These are phyloP conservation scores for Paragyromitra xinjiangensis DNA, from an alignment of 495 filamentous ascomycete species.

Conservation along the genomic window DNA sequence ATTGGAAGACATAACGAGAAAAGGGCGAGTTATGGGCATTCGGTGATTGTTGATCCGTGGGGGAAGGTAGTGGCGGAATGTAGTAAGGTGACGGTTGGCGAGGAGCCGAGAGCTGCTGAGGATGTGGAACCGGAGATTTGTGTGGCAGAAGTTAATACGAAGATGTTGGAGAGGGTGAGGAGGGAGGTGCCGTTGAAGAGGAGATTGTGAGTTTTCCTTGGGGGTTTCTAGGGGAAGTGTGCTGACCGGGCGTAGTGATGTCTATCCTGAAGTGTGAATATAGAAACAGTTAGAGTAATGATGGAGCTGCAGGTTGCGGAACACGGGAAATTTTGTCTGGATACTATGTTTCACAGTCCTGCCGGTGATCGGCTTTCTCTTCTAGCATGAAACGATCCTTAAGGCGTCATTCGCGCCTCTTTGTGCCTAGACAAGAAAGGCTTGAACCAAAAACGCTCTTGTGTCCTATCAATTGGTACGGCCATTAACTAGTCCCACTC, in stretches of 20 bases:
- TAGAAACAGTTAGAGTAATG: neutral
- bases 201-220: slow-evolving; percentile 57
- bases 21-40: slow-evolving; percentile 84
- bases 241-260: slow-evolving; percentile 34
- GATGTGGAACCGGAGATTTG: slow-evolving; percentile 63
- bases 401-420: too few species aligned
- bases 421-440: too few species aligned
- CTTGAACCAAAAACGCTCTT: too few species aligned
- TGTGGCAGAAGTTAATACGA: slow-evolving; percentile 60
- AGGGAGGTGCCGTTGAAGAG: slow-evolving; percentile 61
- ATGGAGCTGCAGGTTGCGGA: neutral
- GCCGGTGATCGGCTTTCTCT: too few species aligned
- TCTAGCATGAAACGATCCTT: too few species aligned
- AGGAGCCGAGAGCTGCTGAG: slow-evolving; percentile 59
- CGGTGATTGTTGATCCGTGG: slow-evolving; percentile 90
- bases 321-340: neutral
- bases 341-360: neutral
- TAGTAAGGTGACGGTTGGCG: slow-evolving; percentile 61
- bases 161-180: slow-evolving; percentile 58
- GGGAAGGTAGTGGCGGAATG: slow-evolving; percentile 73
- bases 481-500: too few species aligned
- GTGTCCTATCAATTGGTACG: too few species aligned
- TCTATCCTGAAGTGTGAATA: slow-evolving; percentile 46
- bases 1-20: slow-evolving; percentile 80
- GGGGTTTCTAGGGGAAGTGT: neutral